A percentile compares a stretch with the other conserved stretches of the same genome.
phyloP scores from a whole-genome alignment of 2,329 filamentous ascomycete genomes.

The Paecilomyces sp. region DNA sequence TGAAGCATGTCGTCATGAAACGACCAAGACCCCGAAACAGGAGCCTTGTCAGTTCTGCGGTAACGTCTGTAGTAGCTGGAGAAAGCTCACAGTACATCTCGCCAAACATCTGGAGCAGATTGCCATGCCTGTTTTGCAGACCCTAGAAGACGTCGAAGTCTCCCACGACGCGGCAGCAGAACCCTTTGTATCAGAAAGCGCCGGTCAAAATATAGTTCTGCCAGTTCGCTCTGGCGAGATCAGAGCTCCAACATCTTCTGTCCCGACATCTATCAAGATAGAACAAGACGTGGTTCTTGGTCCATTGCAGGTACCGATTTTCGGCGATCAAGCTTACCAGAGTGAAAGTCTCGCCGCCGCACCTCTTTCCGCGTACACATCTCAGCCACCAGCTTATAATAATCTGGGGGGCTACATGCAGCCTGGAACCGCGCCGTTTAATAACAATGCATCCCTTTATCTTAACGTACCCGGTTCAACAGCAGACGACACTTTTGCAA shows the following conservation, averaged over 20 bases:
- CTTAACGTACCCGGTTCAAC: background rate
- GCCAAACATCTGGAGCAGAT: conserved; percentile 94
- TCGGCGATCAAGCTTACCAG: background rate
- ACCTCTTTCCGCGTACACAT: background rate
- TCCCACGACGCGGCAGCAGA: conserved; percentile 56
- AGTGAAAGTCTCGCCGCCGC: background rate
- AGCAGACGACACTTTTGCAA: background rate
- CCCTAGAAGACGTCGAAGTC: conserved; percentile 38
- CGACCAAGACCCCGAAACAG: conserved; percentile 56
- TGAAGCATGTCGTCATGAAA: conserved; percentile 68
- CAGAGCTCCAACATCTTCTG: background rate
- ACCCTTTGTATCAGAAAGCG: background rate
- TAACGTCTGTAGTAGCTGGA: conserved; percentile 75
- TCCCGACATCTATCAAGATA: background rate
- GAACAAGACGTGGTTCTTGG: background rate
- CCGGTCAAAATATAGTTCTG: background rate
- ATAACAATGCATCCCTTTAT: background rate
- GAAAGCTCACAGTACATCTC: conserved; percentile 87
- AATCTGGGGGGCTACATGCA: background rate
- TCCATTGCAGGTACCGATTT: background rate
- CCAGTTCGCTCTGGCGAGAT: background rate
- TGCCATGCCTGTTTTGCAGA: conserved; percentile 66
- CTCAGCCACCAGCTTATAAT: background rate
- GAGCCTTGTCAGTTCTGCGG: conserved; percentile 86
- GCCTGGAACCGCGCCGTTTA: background rate